Evolutionary conservation across 495 filamentous ascomycete genomes (phyloP), one percentile per base, ranked within the genome.

Genomic region (Pyrenopolyporus hunteri): DNA sequence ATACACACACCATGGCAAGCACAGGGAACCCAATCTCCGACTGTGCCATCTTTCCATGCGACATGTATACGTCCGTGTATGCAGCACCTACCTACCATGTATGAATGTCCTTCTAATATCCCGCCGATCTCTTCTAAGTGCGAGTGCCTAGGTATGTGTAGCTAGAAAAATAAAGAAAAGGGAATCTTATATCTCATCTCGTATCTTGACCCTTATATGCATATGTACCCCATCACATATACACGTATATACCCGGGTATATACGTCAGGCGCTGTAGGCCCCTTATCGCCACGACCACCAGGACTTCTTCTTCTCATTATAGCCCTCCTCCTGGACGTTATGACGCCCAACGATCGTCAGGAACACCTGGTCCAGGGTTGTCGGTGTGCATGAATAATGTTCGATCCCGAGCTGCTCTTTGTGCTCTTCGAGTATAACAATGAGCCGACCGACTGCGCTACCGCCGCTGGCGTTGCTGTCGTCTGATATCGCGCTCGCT

Each of bases 281-380:
- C 10, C 45, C 17, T 35, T 45, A 28, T 14, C 37, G 52, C 14
- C 63, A 28, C 61, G 66, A 63, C 50, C 52, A 55, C 62, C 67
- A 69, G 17, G 28, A 51, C 64, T 66, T 66, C 50, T 72, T 71
- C 40, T 73, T 66, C 42, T 74, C 71, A 20, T 73, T 72, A 53
- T 85, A 88, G 52, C 89, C 87, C 76, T 93, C 91, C 73, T 95
- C 92, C 48, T 80, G 73, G 1, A 95, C 83, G 73, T 90, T 83
- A 70, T 93, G 87, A 70, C 82, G 81, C 13, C 85, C 84, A 0
- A 94, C 90, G 59, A 95, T 91, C 32, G 75, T 84, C 75, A 96
- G 74, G 73, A 96, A 96, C 0, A 95, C 90, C 76, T 94, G 88
- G 73, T 95, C 92, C 55, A 95, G 78, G 28, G 89, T 93, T 44